Percentiles rank a stretch among this genome's conserved stretches.
phyloP scores from a whole-genome alignment of 371 early-diverging fungal genomes.

The Rozella allomycis region DNA sequence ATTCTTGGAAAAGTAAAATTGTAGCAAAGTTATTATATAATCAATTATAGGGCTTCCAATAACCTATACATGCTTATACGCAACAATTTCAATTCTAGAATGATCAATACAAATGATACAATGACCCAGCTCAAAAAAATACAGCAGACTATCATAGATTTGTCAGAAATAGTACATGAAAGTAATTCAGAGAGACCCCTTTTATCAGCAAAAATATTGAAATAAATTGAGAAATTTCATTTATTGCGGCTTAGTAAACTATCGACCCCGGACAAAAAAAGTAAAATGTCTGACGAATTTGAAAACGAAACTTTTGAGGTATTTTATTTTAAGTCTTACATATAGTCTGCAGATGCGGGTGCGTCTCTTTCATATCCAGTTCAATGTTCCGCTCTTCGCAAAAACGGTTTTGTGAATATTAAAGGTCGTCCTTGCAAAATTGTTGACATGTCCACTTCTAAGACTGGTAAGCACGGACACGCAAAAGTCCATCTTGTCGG shows the following conservation, averaged over 20 bases:
- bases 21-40: slow-evolving; percentile 4
- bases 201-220: no score
- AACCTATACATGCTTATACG: slow-evolving; percentile 23
- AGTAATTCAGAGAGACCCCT: no score
- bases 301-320: no score
- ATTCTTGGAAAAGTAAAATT: slow-evolving; percentile 31
- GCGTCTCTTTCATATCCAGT: slow-evolving; percentile 85
- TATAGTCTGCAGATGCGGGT: slow-evolving; percentile 23
- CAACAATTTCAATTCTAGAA: slow-evolving; percentile 19
- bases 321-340: no score
- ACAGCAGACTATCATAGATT: slow-evolving; percentile 19
- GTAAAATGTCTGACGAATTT: no score
- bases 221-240: no score
- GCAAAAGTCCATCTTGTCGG: slow-evolving; percentile 94
- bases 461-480: slow-evolving; percentile 96
- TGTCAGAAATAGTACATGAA: no score
- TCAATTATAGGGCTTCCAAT: slow-evolving; percentile 12
- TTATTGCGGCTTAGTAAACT: no score
- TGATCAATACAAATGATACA: slow-evolving; percentile 15
- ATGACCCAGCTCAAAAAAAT: slow-evolving; percentile 25
- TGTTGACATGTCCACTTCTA: slow-evolving; percentile 85
- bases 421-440: slow-evolving; percentile 98
- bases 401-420: slow-evolving; percentile 90
- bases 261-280: no score
- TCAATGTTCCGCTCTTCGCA: slow-evolving; percentile 96